phyloP scores from a whole-genome alignment of 2,329 filamentous ascomycete genomes.

The Blastomyces silverae region DNA sequence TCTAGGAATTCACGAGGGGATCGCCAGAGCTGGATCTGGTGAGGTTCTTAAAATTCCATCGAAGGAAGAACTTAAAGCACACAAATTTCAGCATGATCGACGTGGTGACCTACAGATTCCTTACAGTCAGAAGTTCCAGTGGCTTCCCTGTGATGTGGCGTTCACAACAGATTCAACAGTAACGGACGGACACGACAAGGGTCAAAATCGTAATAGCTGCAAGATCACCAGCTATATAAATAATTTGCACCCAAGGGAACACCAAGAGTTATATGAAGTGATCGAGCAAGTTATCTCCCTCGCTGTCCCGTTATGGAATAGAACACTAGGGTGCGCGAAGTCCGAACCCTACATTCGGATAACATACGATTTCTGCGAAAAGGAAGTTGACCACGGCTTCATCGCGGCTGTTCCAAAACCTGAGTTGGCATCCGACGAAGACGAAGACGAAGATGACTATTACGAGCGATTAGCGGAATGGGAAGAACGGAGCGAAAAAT shows the following conservation, averaged over 20 bases:
- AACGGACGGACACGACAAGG: conserved; percentile 14
- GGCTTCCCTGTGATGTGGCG: conserved; percentile 37
- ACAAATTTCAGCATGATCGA: not conserved
- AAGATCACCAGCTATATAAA: conserved; percentile 39
- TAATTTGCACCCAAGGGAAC: conserved; percentile 34
- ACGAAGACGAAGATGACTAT: conserved; percentile 18
- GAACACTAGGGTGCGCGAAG: conserved; percentile 23
- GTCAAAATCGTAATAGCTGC: conserved; percentile 11
- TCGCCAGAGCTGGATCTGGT: conserved; percentile 21
- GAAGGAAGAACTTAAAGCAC: not conserved
- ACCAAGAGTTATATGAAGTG: conserved; percentile 29
- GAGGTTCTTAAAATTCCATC: conserved; percentile 19
- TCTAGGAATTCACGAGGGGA: conserved; percentile 26
- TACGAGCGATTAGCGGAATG: conserved; percentile 10
- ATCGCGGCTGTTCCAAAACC: conserved; percentile 21
- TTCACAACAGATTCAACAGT: conserved; percentile 19
- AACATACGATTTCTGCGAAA: not conserved
- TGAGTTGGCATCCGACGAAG: conserved; percentile 13
- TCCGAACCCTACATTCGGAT: not conserved
- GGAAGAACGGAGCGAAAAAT: conserved; percentile 17
- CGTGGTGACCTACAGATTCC: not conserved
- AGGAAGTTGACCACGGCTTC: conserved; percentile 19
- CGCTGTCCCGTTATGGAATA: conserved; percentile 34
- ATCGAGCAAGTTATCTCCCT: conserved; percentile 31
- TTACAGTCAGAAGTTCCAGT: conserved; percentile 37